These are phyloP conservation scores for Neoarthrinium moseri DNA, from an alignment of 2,329 filamentous ascomycete genomes.

Conservation along the genomic window DNA sequence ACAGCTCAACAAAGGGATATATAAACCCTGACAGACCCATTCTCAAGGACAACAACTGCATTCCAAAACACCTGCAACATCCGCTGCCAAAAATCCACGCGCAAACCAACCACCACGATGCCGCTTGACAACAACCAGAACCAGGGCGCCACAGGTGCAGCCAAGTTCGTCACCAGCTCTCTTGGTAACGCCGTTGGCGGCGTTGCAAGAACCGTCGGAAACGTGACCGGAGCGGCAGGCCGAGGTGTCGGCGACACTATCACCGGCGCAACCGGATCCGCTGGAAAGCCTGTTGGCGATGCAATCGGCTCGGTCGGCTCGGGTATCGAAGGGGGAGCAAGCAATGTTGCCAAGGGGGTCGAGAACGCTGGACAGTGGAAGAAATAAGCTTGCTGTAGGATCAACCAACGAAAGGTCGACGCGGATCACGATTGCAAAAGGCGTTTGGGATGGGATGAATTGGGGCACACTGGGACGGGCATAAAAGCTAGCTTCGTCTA, in stretches of 20 bases:
- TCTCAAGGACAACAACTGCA: no score
- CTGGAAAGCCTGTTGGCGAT: constrained; percentile 47
- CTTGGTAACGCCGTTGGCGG: constrained; percentile 28
- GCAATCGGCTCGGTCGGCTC: constrained; percentile 39
- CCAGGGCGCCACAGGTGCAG: constrained; percentile 28
- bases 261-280: constrained; percentile 40
- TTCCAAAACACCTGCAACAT: no score
- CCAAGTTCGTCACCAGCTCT: constrained; percentile 33
- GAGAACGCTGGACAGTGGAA: constrained; percentile 47
- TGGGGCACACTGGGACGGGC: not conserved
- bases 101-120: constrained; percentile 17
- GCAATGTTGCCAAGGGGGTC: constrained; percentile 40
- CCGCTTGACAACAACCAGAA: constrained; percentile 26
- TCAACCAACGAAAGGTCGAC: not conserved
- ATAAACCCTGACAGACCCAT: no score
- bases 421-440: not conserved
- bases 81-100: no score
- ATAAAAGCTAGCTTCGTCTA: not conserved
- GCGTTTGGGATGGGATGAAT: not conserved
- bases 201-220: constrained; percentile 28
- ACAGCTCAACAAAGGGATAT: no score
- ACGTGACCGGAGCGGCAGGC: constrained; percentile 36
- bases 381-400: constrained; percentile 10
- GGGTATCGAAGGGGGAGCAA: constrained; percentile 42
- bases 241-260: constrained; percentile 46